Conservation (phyloP, 768 basidiomycete species). For the Coprinopsis cinerea region DNA sequence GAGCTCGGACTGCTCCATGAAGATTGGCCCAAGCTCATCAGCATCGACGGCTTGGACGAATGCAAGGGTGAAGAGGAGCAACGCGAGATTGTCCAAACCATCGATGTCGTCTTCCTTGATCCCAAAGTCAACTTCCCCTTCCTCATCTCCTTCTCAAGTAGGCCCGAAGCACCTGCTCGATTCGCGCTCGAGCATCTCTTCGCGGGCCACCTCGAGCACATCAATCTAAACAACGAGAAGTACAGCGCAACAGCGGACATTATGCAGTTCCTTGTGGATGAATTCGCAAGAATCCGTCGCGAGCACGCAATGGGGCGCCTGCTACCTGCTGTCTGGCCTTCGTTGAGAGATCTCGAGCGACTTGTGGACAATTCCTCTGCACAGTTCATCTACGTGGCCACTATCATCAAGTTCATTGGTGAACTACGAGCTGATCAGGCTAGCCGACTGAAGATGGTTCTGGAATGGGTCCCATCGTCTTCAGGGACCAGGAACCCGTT, state of each 20-base stretch:
- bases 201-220: neutral
- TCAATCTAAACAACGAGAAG: conserved; percentile 1
- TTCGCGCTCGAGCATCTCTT: neutral
- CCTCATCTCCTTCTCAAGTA: conserved; percentile 12
- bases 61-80: conserved; percentile 8
- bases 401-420: conserved; percentile 9
- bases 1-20: neutral
- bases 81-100: conserved; percentile 5
- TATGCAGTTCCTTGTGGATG: neutral
- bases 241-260: neutral
- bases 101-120: conserved; percentile 3
- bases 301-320: neutral
- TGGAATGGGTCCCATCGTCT: neutral
- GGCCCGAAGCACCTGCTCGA: conserved; percentile 9
- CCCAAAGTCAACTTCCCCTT: neutral
- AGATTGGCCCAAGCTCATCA: neutral
- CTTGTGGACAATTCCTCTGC: conserved; percentile 10
- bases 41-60: conserved; percentile 11
- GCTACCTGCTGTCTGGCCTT: conserved; percentile 8
- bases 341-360: neutral
- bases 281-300: neutral
- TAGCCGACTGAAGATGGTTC: neutral
- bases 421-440: conserved; percentile 6
- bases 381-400: conserved; percentile 12
- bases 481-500: neutral